Evolutionary conservation across 495 filamentous ascomycete species (phyloP), one percentile per base, ranked within the genome.

Genomic region (Collariella sp.): DNA sequence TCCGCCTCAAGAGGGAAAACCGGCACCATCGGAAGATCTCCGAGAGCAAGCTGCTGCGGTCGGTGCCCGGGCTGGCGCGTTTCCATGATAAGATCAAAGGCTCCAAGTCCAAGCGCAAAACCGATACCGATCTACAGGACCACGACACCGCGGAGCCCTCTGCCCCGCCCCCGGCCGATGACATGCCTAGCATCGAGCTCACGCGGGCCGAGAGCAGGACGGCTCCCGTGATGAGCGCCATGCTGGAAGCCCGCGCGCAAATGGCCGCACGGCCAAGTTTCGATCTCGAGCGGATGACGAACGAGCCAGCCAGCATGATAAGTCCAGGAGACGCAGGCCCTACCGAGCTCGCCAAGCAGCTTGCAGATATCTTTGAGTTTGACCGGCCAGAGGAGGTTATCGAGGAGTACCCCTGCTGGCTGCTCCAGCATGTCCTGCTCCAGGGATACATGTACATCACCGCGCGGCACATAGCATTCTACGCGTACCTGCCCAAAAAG

Each of bases 401-500:
- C 61, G 76, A 85, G 64, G 93, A 98, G 72, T 98, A 96, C 62
- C 87, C 91, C 20, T 96, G 93, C 72, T 95, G 90, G 79, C 73
- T 96, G 29, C 72, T 98, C 36, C 89, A 96, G 65, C 95, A 86
- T 67, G 89, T 96, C 52, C 76, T 97, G 10, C 78, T 97, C 13
- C 88, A 95, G 63, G 93, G 93, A 2, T 96, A 94, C 66, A 86
- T 98, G 85, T 98, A 97, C 73, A 88, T 98, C 64, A 97, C 94
- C 0, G 78, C 85, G 49, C 83, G 83, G 52, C 93, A 98, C 66
- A 86, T 98, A 48, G 96, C 91, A 62, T 98, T 98, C 68, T 97
- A 96, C 66, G 90, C 94, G 12, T 96, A 97, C 66, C 72, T 97
- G 29, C 91, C 93, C 7, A 91, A 87, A 73, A 95, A 91, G 76